These are phyloP conservation scores for Hemileccinum rubropunctum DNA, from an alignment of 768 basidiomycete species.

Conservation along the genomic window DNA sequence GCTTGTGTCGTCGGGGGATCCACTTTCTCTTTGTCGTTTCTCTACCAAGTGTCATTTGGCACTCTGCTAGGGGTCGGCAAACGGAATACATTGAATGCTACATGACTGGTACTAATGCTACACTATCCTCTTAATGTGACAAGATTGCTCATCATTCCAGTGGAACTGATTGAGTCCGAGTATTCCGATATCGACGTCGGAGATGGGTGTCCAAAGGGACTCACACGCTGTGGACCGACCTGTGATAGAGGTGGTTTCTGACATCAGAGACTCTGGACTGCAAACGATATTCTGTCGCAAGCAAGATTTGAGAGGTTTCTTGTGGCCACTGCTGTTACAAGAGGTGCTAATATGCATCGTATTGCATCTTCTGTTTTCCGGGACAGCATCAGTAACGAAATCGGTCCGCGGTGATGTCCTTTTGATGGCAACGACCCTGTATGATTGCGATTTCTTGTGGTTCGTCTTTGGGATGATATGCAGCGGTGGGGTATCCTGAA, in stretches of 20 bases:
- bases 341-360: neutral
- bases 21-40: slow-evolving; percentile 2
- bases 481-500: neutral
- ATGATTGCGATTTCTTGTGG: slow-evolving; percentile 11
- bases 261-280: too few relatives aligned
- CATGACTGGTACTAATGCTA: slow-evolving; percentile 27
- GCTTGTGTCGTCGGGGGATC: slow-evolving; percentile 9
- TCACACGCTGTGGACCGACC: too few relatives aligned
- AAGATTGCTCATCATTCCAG: slow-evolving; percentile 16
- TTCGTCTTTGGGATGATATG: slow-evolving; percentile 3
- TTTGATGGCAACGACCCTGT: slow-evolving; percentile 6
- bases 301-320: slow-evolving; percentile 14
- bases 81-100: slow-evolving; percentile 29
- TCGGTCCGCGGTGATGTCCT: slow-evolving; percentile 3
- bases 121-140: slow-evolving; percentile 22
- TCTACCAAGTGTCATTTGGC: neutral
- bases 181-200: slow-evolving; percentile 21
- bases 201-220: slow-evolving; percentile 18
- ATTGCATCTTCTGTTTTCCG: too few relatives aligned
- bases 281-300: slow-evolving; percentile 1
- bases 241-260: too few relatives aligned
- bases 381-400: neutral
- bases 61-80: neutral
- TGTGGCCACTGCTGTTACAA: neutral
- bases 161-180: slow-evolving; percentile 25